Evolutionary conservation across 164 flowering plant species (phyloP).

Genomic region (Stephania yunnanensis): DNA sequence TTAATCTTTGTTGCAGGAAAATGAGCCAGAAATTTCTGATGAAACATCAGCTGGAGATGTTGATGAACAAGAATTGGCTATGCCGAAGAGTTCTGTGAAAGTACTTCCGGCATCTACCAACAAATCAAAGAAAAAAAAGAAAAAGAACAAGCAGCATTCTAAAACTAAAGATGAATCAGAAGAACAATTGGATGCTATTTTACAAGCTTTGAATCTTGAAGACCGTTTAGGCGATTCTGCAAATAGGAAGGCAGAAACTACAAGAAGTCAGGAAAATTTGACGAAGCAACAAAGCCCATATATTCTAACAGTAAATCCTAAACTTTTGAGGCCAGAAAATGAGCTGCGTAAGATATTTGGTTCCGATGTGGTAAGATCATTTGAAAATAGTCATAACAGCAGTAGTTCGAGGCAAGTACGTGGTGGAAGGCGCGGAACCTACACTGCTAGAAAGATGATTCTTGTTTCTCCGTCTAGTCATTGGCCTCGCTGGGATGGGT

Average conservation of each 20-base stretch:
- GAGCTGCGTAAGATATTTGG: slow-evolving; percentile 91
- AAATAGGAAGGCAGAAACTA: slow-evolving; percentile 21
- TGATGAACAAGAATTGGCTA: slow-evolving; percentile 18
- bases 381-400: slow-evolving; percentile 51
- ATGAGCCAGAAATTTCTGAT: slow-evolving; percentile 26
- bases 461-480: slow-evolving; percentile 66
- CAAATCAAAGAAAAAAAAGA: slow-evolving; percentile 80
- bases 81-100: slow-evolving; percentile 16
- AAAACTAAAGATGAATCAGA: slow-evolving; percentile 22
- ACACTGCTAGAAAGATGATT: slow-evolving; percentile 50
- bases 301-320: slow-evolving; percentile 61
- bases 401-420: slow-evolving; percentile 62
- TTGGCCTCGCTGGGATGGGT: slow-evolving; percentile 96
- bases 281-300: slow-evolving; percentile 28
- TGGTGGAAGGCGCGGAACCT: slow-evolving; percentile 68
- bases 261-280: slow-evolving; percentile 13
- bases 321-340: slow-evolving; percentile 74
- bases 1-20: slow-evolving; percentile 25
- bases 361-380: slow-evolving; percentile 80
- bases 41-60: slow-evolving; percentile 16
- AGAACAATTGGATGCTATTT: slow-evolving; percentile 30
- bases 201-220: slow-evolving; percentile 41
- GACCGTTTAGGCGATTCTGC: slow-evolving; percentile 15
- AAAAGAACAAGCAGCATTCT: slow-evolving; percentile 33
- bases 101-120: slow-evolving; percentile 26